phyloP scores from a whole-genome alignment of 306 rosid genomes.

The Vigna mungo region DNA sequence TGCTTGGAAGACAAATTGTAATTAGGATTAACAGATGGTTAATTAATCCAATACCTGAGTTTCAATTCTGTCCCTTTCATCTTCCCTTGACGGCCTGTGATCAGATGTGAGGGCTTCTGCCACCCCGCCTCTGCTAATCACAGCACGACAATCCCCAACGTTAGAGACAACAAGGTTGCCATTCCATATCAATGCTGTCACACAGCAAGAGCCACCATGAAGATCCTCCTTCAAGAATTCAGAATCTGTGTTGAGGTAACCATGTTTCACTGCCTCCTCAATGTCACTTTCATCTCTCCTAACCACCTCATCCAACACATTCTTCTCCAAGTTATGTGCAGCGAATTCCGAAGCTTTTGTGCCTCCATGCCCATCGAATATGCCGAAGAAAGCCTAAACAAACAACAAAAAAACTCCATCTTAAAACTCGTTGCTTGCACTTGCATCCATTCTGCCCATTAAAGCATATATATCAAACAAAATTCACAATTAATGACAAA shows the following conservation, averaged over 20 bases:
- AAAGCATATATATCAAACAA: too few species aligned
- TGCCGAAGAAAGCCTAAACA: constrained; percentile 78
- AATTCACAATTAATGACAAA: too few species aligned
- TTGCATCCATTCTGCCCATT: neutral
- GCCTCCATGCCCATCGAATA: constrained; percentile 91
- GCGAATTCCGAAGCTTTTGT: constrained; percentile 81
- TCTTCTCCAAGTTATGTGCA: constrained; percentile 73
- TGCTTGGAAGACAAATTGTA: neutral
- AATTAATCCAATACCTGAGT: constrained; percentile 52
- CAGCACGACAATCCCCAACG: constrained; percentile 89
- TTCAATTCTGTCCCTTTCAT: constrained; percentile 75
- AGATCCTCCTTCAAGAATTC: constrained; percentile 71
- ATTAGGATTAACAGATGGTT: neutral
- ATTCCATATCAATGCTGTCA: constrained; percentile 70
- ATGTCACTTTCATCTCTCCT: constrained; percentile 54
- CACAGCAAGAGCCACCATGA: constrained; percentile 82
- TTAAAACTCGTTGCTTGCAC: constrained; percentile 34
- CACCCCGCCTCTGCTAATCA: constrained; percentile 69
- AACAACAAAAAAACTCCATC: neutral
- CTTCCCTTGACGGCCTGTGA: constrained; percentile 77
- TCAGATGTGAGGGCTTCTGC: constrained; percentile 81
- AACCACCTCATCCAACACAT: constrained; percentile 61
- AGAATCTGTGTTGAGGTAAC: constrained; percentile 76
- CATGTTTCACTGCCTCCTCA: constrained; percentile 71
- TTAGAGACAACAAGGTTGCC: constrained; percentile 78